Conservation (phyloP, 257 asterid species). For the Solanum stenotomum region DNA sequence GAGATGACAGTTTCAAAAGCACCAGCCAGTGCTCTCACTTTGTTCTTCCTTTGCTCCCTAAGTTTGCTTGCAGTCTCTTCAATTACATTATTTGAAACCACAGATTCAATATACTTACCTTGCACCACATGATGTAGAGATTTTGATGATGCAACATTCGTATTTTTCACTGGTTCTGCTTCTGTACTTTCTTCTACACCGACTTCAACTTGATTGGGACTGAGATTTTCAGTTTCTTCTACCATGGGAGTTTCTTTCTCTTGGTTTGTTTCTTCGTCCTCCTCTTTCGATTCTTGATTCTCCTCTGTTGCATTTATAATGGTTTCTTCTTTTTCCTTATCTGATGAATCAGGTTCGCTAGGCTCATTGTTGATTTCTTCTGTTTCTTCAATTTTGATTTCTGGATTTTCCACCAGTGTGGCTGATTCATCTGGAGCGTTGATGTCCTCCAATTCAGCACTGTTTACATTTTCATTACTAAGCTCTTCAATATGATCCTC, state of each 20-base stretch:
- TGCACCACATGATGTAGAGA: conserved; percentile 9
- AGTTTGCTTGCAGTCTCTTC: conserved; percentile 66
- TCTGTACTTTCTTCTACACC: conserved; percentile 1
- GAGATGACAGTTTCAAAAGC: conserved; percentile 75
- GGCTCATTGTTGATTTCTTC: not conserved
- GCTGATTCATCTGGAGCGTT: conserved; percentile 8
- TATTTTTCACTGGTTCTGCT: not conserved
- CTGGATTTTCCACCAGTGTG: conserved; percentile 1
- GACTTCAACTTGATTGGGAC: not conserved
- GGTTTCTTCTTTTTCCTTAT: not conserved
- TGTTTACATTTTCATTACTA: conserved; percentile 3
- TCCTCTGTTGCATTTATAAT: not conserved
- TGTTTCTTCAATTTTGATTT: conserved; percentile 14
- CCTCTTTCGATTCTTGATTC: not conserved
- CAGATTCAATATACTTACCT: conserved; percentile 27
- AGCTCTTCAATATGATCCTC: not conserved
- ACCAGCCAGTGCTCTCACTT: conserved; percentile 75
- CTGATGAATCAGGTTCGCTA: not conserved
- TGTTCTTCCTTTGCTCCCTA: conserved; percentile 56
- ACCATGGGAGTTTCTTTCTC: not conserved
- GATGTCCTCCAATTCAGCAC: conserved; percentile 7
- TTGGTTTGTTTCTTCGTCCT: not conserved
- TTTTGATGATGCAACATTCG: conserved; percentile 8
- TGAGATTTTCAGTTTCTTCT: not conserved
- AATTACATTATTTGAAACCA: conserved; percentile 51